These are phyloP conservation scores for Teratosphaeria viscida DNA, from an alignment of 2,329 filamentous ascomycete genomes.

Conservation along the genomic window DNA sequence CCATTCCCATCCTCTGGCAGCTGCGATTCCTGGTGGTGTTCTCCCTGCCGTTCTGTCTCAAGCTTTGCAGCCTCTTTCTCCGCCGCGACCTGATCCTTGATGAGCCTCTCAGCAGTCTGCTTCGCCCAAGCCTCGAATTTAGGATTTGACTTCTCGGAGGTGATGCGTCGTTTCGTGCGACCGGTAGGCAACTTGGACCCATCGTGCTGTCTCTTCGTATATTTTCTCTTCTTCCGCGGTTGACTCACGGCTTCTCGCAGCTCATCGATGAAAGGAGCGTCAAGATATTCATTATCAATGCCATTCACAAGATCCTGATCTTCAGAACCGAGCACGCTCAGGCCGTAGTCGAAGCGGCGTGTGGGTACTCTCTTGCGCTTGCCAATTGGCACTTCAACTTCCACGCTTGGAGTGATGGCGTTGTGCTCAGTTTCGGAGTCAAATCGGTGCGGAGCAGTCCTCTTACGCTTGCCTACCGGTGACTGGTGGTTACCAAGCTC, in stretches of 20 bases:
- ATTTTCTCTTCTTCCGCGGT: not conserved
- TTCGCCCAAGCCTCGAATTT: conserved; percentile 10
- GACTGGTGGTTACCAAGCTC: not conserved
- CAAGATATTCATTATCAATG: not conserved
- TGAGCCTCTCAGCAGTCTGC: conserved; percentile 6
- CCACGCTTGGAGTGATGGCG: not conserved
- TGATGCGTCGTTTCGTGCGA: conserved; percentile 13
- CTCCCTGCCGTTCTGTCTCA: not conserved
- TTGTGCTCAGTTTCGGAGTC: not conserved
- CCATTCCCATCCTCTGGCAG: not conserved
- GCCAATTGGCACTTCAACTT: not conserved
- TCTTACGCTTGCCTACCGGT: not conserved
- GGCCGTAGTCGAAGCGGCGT: not conserved
- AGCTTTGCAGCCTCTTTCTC: not conserved
- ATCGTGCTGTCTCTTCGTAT: not conserved
- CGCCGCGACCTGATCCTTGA: not conserved
- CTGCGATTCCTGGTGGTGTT: not conserved
- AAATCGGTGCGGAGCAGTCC: not conserved
- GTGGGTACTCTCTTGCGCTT: not conserved
- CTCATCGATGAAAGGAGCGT: not conserved
- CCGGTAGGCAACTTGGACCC: not conserved
- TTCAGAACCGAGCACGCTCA: not conserved
- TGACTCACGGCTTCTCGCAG: not conserved
- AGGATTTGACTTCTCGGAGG: conserved; percentile 9
- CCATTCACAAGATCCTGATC: not conserved